Evolutionary conservation across 352 stramenopile genomes (phyloP).

Genomic region (Pythium rhizo-oryzae): DNA sequence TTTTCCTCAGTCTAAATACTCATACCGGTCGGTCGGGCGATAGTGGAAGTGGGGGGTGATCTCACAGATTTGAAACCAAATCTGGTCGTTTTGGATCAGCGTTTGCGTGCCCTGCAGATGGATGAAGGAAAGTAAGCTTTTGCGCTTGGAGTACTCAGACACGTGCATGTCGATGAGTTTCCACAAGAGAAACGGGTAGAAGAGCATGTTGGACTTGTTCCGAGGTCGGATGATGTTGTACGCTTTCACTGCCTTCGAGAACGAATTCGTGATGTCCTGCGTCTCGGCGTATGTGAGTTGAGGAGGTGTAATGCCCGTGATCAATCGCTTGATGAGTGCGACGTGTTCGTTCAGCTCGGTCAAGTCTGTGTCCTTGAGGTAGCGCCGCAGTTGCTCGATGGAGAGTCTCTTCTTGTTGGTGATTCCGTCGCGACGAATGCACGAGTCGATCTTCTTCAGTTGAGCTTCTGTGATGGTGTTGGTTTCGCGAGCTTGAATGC

Average conservation of each 20-base stretch:
- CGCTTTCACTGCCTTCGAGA: constrained; percentile 7
- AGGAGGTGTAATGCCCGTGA: constrained; percentile 1
- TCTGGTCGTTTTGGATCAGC: constrained; percentile 8
- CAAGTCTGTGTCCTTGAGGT: constrained; percentile 3
- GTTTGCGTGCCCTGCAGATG: constrained; percentile 8
- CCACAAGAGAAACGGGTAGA: constrained; percentile 10
- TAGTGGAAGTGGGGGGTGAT: background rate
- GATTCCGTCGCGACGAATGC: constrained; percentile 3
- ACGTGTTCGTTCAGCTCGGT: constrained; percentile 12
- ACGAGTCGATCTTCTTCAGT: constrained; percentile 3
- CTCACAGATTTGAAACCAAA: constrained; percentile 3
- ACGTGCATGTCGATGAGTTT: constrained; percentile 14
- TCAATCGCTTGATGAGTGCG: constrained; percentile 8
- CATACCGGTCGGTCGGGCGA: constrained; percentile 3
- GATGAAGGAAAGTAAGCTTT: constrained; percentile 8
- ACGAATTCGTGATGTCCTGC: constrained; percentile 10
- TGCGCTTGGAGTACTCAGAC: constrained; percentile 2
- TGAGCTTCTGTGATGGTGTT: constrained; percentile 2
- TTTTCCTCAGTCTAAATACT: constrained; percentile 2
- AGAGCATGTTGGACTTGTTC: constrained; percentile 4
- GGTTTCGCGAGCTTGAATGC: constrained; percentile 5
- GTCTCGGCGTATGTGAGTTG: constrained; percentile 6
- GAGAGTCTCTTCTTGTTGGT: constrained; percentile 7
- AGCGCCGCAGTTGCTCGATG: constrained; percentile 2
- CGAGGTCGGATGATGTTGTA: constrained; percentile 3